These are phyloP conservation scores for Hamigera avellanea DNA, from an alignment of 495 filamentous ascomycete species.

Conservation along the genomic window DNA sequence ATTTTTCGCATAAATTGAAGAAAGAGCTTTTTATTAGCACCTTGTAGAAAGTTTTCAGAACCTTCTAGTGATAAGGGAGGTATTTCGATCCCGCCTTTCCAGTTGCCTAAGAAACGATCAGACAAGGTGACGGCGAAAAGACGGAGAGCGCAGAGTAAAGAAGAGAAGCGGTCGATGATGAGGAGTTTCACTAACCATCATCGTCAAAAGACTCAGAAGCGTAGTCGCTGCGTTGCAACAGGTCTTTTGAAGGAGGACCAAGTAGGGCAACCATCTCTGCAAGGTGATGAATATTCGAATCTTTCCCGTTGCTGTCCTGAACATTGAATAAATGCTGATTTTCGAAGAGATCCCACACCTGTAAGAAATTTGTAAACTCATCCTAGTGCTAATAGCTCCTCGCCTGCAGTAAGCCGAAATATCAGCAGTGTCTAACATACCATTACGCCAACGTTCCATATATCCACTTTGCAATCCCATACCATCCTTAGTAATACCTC, in stretches of 20 bases:
- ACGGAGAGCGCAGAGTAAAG: background rate
- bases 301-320: conserved; percentile 17
- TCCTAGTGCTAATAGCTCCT: background rate
- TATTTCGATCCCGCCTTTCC: conserved; percentile 5
- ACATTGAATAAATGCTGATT: conserved; percentile 27
- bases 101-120: conserved; percentile 5
- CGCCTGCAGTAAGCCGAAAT: no score
- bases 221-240: conserved; percentile 18
- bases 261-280: conserved; percentile 30
- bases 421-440: no score
- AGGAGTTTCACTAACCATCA: conserved; percentile 9
- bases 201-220: conserved; percentile 14
- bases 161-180: no score
- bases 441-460: conserved; percentile 30
- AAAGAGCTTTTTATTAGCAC: conserved; percentile 20
- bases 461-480: conserved; percentile 29
- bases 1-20: conserved; percentile 27
- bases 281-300: conserved; percentile 27
- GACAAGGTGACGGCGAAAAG: background rate
- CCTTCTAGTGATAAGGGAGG: conserved; percentile 9
- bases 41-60: conserved; percentile 16
- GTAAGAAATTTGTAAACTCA: background rate
- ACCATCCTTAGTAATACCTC: conserved; percentile 25
- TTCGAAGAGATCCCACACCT: conserved; percentile 37
- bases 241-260: conserved; percentile 25